Base-by-base conservation (phyloP, 1,284 basidiomycete species). In the Moniliophthora roreri region DNA sequence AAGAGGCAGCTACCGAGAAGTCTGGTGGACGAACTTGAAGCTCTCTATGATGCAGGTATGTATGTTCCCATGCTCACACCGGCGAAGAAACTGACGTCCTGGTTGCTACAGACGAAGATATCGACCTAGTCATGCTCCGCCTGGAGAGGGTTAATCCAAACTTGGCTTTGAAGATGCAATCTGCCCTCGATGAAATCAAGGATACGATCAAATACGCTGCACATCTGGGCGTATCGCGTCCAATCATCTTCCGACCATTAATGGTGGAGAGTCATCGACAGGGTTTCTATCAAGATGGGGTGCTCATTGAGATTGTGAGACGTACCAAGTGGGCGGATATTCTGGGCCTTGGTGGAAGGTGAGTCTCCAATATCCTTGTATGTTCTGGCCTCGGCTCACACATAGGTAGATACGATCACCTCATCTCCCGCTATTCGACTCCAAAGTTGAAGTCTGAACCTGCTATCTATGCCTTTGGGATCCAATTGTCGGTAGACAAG, bases 401-500 rank as follows among this genome's bases (percentile, higher is more conserved):
- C 7, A 32, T 11, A 32, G n/a, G 11, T 32, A 32, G 91, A 54
- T 94, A 94, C 60, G 91, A 94, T 63, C 76, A 78, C 50, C 68
- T 93, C 28, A 86, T 94, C 56, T 65, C 76, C 13, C 79, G 80
- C 18, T 85, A 84, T 58, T 76, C 83, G 3, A 77, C 81, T 6
- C 77, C 82, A 1, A 80, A 82, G 61, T 66, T 76, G 51, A 76
- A 81, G 57, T 57, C 69, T 2, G 80, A 86, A 48, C 64, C 75
- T 3, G 42, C 28, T 10, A 70, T 82, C 10, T 85, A 84, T 56
- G 92, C 88, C 0, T 77, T 91, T 16, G 91, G 84, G 1, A 70
- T 92, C 11, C 91, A 93, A 61, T 84, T 95, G 21, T 81, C 85
- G 1, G 73, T 94, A 2, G 90, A 93, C 62, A 91, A 89, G 71